phyloP scores from a whole-genome alignment of 192 early-diverging fungal genomes.

The Backusella westeae region DNA sequence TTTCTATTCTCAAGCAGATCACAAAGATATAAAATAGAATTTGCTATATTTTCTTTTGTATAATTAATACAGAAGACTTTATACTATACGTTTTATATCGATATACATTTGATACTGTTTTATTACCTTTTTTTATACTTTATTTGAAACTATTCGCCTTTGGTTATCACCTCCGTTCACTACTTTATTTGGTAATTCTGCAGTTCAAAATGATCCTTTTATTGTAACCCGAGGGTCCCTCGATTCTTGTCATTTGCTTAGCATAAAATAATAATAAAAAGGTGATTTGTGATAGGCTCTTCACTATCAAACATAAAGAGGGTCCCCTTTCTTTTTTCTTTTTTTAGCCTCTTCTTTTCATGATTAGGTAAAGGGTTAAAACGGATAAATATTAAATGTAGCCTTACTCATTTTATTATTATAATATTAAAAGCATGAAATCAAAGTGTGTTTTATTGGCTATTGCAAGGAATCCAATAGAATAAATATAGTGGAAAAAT shows the following conservation, averaged over 20 bases:
- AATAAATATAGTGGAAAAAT: neutral
- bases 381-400: neutral
- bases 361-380: neutral
- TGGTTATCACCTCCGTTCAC: neutral
- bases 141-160: neutral
- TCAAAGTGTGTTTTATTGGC: neutral
- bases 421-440: neutral
- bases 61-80: no score
- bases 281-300: neutral
- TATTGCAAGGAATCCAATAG: neutral
- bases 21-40: neutral
- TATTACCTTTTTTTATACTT: no score
- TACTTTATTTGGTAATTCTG: neutral
- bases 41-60: neutral
- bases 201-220: neutral
- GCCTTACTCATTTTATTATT: neutral
- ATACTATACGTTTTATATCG: no score
- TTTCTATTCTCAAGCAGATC: neutral
- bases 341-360: neutral
- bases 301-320: neutral
- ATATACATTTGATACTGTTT: no score
- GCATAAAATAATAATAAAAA: neutral
- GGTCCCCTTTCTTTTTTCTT: neutral
- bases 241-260: neutral
- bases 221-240: neutral